Evolutionary conservation across 2,329 filamentous ascomycete species (phyloP).

Genomic region (Lasiodiplodia sp.): DNA sequence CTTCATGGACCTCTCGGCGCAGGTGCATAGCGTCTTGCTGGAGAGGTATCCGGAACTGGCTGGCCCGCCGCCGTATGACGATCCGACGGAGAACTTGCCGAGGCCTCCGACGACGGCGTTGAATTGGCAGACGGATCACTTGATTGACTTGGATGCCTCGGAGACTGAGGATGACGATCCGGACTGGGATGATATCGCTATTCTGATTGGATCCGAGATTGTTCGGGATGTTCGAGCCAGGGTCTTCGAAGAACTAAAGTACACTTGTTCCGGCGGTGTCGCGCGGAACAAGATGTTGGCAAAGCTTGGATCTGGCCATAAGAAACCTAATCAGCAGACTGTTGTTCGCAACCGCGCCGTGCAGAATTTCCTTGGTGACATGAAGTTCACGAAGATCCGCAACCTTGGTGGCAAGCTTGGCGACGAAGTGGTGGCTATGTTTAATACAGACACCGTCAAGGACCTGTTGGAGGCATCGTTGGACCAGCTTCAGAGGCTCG

Average conservation of each 20-base stretch:
- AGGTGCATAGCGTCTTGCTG: slow-evolving; percentile 78
- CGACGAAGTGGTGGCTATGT: slow-evolving; percentile 81
- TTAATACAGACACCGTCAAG: slow-evolving; percentile 79
- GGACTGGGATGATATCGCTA: slow-evolving; percentile 90
- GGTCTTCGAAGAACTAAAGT: slow-evolving; percentile 75
- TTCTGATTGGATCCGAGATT: slow-evolving; percentile 88
- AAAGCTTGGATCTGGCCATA: slow-evolving; percentile 88
- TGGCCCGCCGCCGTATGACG: slow-evolving; percentile 74
- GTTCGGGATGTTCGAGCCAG: slow-evolving; percentile 75
- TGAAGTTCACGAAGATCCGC: slow-evolving; percentile 94
- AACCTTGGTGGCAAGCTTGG: slow-evolving; percentile 96
- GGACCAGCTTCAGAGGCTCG: slow-evolving; percentile 78
- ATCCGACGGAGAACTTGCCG: slow-evolving; percentile 74
- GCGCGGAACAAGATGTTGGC: slow-evolving; percentile 94
- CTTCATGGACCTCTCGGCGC: slow-evolving; percentile 87
- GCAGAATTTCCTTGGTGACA: slow-evolving; percentile 77
- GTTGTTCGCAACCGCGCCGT: slow-evolving; percentile 88
- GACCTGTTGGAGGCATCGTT: slow-evolving; percentile 77
- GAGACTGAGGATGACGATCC: slow-evolving; percentile 80
- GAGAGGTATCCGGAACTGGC: slow-evolving; percentile 77
- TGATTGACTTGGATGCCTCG: slow-evolving; percentile 76
- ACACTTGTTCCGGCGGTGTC: slow-evolving; percentile 91
- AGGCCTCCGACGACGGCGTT: slow-evolving; percentile 75
- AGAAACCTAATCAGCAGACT: slow-evolving; percentile 94
- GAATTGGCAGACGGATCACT: slow-evolving; percentile 83